Percentiles rank a stretch among this genome's conserved stretches.
phyloP scores from a whole-genome alignment of 169 alveolate genomes.

The Pseudocohnilembus persalinus region DNA sequence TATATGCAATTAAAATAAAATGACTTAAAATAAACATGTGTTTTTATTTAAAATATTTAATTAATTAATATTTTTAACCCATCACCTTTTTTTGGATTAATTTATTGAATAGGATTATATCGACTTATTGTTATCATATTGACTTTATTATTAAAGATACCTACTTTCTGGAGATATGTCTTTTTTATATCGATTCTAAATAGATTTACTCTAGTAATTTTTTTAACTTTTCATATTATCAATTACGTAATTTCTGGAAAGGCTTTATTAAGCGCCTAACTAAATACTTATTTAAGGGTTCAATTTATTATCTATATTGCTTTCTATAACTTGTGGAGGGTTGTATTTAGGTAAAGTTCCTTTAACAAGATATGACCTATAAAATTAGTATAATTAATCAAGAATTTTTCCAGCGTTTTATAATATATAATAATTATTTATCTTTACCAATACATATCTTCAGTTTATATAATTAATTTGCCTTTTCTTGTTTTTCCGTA shows the following conservation, averaged over 20 bases:
- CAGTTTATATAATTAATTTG: constrained; percentile 89
- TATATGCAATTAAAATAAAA: no score
- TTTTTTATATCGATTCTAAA: no score
- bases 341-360: constrained; percentile 90
- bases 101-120: no score
- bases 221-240: background rate
- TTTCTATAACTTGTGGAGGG: constrained; percentile 85
- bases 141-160: no score
- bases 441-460: constrained; percentile 88
- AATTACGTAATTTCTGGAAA: constrained; percentile 5
- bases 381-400: background rate
- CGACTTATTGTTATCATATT: no score
- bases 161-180: no score
- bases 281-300: background rate
- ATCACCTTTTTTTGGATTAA: no score
- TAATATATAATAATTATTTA: background rate
- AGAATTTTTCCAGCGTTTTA: background rate
- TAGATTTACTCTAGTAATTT: no score
- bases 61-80: no score
- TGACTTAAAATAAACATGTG: no score
- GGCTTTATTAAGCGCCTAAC: background rate
- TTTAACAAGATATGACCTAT: constrained; percentile 74
- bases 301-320: constrained; percentile 63
- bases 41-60: no score
- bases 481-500: constrained; percentile 92